Evolutionary conservation across 2,329 filamentous ascomycete species (phyloP).

Genomic region (Alternaria novae-zelandiae): DNA sequence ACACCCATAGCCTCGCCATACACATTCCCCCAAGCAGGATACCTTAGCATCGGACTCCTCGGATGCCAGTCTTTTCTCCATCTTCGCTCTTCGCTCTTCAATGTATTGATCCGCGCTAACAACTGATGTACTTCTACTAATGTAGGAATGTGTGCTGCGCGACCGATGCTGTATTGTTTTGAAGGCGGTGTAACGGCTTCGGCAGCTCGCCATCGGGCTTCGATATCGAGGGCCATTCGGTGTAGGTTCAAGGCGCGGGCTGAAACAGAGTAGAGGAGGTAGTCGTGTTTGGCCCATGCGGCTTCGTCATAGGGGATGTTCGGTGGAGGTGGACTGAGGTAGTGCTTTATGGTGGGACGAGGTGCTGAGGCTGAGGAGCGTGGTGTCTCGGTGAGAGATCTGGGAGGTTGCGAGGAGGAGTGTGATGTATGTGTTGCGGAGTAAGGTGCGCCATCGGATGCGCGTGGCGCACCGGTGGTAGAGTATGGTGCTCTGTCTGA

Average conservation of each 20-base stretch:
- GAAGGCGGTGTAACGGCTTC: background rate
- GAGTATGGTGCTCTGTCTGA: background rate
- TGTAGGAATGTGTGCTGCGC: background rate
- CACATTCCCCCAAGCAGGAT: constrained; percentile 1
- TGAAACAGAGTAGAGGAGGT: background rate
- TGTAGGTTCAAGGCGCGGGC: background rate
- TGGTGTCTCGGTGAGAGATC: background rate
- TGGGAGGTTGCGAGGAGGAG: background rate
- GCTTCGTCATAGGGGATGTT: background rate
- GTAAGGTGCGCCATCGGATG: background rate
- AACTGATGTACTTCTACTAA: background rate
- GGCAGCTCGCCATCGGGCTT: constrained; percentile 1
- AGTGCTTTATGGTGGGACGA: background rate
- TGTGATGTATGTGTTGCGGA: background rate
- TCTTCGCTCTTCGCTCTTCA: background rate
- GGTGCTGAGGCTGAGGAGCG: background rate
- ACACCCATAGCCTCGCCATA: constrained; percentile 2
- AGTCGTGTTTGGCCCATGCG: background rate
- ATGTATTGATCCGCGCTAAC: background rate
- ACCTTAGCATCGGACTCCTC: background rate
- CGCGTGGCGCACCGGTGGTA: background rate
- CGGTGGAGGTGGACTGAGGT: background rate
- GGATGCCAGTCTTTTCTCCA: constrained; percentile 1
- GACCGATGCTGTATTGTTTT: background rate
- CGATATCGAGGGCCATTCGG: background rate